Base-by-base conservation (phyloP, 495 filamentous ascomycete genomes). In the Neurospora sp. region DNA sequence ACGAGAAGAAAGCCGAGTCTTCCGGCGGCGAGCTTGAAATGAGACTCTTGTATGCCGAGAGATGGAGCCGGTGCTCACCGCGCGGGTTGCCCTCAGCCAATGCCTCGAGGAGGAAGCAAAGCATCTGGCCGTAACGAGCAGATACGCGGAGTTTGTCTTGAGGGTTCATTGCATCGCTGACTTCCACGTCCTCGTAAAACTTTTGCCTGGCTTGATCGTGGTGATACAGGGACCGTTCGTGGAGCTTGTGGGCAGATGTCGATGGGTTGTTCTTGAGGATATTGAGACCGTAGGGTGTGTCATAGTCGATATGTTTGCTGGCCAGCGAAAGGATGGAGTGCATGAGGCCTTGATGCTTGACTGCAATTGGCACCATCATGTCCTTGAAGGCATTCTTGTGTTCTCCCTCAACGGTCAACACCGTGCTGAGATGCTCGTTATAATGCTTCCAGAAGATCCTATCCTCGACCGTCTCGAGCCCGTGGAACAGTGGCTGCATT, bases 371-470 rank as follows among this genome's bases (percentile, higher is more conserved):
- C 9, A 97, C 86, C 70, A 97, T 85, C 81, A 96, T 91, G 74
- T 93, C 92, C 78, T 94, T 93, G 84, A 97, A 97, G 13, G 94
- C 93, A 78, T 96, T 96, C 72, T 91, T 91, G 76, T 92, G 88
- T 79, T 96, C 92, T 59, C 91, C 93, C 77, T 95, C 92, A 38
- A 95, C 86, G 13, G 92, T 96, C 71, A 97, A 84, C 5, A 96
- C 92, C 34, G 89, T 86, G 81, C 92, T 94, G 71, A 96, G 87
- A 39, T 92, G 89, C 77, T 88, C 89, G 66, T 93, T 91, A 78
- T 96, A 97, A 79, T 97, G 93, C 71, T 95, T 91, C 73, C 96
- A 89, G 79, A 97, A 92, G 40, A 92, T 86, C 73, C 91, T 89
- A 79, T 97, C 94, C 75, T 94, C 89, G 19, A 92, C 88, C 45